Conservation (phyloP, 2,329 filamentous ascomycete species). For the Cryphonectria radicalis region DNA sequence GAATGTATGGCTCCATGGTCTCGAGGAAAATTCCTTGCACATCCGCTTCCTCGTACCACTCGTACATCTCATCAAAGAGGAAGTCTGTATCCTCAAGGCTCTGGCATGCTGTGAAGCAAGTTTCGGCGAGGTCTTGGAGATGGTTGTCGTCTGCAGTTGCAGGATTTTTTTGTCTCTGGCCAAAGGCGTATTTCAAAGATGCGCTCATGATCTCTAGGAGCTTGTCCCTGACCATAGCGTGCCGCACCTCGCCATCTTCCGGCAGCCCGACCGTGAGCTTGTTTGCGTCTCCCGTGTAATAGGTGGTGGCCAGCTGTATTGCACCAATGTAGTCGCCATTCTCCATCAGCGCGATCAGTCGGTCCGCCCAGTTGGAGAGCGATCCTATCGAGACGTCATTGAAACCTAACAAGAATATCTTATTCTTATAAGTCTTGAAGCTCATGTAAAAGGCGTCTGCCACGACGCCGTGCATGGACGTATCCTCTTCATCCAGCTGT, state of each 20-base stretch:
- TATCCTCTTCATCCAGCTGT: constrained; percentile 82
- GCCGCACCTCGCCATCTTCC: constrained; percentile 75
- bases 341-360: constrained; percentile 92
- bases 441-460: constrained; percentile 99
- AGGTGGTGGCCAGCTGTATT: constrained; percentile 87
- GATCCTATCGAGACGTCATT: constrained; percentile 90
- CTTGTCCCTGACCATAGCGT: constrained; percentile 84
- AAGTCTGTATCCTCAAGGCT: constrained; percentile 80
- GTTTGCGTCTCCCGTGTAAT: constrained; percentile 89
- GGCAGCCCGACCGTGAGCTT: constrained; percentile 93
- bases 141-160: constrained; percentile 57
- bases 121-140: constrained; percentile 77
- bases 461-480: constrained; percentile 91
- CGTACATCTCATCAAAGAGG: constrained; percentile 88
- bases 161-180: constrained; percentile 61
- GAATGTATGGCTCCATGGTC: constrained; percentile 83
- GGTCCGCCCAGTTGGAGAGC: constrained; percentile 95
- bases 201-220: constrained; percentile 92
- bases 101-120: constrained; percentile 82
- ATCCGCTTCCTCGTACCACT: constrained; percentile 81
- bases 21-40: constrained; percentile 81
- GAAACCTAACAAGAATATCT: constrained; percentile 90
- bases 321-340: constrained; percentile 94
- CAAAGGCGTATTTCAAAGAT: constrained; percentile 87
- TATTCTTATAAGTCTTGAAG: constrained; percentile 92